Evolutionary conservation across 2,329 filamentous ascomycete species (phyloP), one percentile per base, ranked within the genome.

Genomic region (Fusarium foetens): DNA sequence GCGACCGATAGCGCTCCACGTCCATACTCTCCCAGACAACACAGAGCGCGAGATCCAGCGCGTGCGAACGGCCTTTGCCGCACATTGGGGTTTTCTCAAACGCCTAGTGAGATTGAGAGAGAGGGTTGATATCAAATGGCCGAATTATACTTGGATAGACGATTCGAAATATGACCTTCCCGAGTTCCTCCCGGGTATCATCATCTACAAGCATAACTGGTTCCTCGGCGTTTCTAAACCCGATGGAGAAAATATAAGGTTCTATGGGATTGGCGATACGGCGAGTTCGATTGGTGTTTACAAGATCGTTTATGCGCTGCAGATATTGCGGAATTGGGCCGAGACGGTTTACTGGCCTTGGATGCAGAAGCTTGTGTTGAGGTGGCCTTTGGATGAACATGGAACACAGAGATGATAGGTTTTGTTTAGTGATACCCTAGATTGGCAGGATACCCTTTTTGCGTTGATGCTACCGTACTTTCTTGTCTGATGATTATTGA

Each of bases 261-360:
- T 42, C 16, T 58, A 35, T 9, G 42, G 41, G 41, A 46, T 66
- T n/a, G 60, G 63, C 17, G 55, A 51, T 27, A 65, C 63, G 1
- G 25, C 13, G 7, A 53, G 45, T 33, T 64, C 52, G 14, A 52
- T 58, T 6, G 60, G 58, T 9, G 51, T 66, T 17, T 64, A 23
- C 13, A 46, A 66, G 25, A 58, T 66, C 19, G 25, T 66, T 2
- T 58, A 31, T 38, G 31, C 27, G n/a, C 6, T 66, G 29, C 60
- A 66, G 27, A 6, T 66, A 2, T 21, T 66, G 31, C 52, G 42
- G n/a, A 39, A 64, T 14, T 66, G 60, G 45, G 35, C 25, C 3
- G 27, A 17, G 57, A 25, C 6, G 11, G 27, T 29, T n/a, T 64
- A 65, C n/a, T 65, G 60, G 63, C 35, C 33, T 6, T 66, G 60